Percentiles rank a stretch among this genome's conserved stretches.
phyloP scores from a whole-genome alignment of 2,329 filamentous ascomycete genomes.

The Trichoderma sp. region DNA sequence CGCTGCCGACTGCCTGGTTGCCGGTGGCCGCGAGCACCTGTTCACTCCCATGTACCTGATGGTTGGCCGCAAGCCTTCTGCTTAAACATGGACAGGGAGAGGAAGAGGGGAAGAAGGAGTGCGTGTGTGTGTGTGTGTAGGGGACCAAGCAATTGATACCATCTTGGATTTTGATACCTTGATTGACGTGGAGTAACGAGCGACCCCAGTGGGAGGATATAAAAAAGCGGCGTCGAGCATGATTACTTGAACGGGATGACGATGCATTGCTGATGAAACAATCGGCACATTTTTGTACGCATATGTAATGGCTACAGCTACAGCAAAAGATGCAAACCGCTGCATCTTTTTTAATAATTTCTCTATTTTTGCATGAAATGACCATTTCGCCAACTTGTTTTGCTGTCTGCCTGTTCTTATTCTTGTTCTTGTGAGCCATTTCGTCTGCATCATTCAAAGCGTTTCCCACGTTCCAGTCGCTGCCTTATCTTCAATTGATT shows the following conservation, averaged over 20 bases:
- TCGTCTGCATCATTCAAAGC: neutral
- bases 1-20: constrained; percentile 82
- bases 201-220: neutral
- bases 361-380: neutral
- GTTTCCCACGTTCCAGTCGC: neutral
- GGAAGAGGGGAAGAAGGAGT: neutral
- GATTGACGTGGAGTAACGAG: constrained; percentile 9
- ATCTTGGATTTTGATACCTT: constrained; percentile 10
- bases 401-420: neutral
- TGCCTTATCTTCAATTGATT: neutral
- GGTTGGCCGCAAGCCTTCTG: constrained; percentile 79
- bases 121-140: neutral
- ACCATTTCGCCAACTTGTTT: neutral
- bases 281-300: constrained; percentile 3
- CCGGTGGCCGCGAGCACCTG: constrained; percentile 83
- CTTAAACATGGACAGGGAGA: constrained; percentile 7
- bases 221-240: neutral
- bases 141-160: neutral
- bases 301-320: constrained; percentile 20
- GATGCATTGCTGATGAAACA: neutral
- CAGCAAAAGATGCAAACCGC: neutral
- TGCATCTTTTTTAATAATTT: constrained; percentile 1
- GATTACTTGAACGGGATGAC: neutral
- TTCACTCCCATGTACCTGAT: constrained; percentile 99
- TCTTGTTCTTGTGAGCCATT: neutral